Evolutionary conservation across 345 rosid genomes (phyloP), one percentile per base, ranked within the genome.

Genomic region (Corchorus capsularis): DNA sequence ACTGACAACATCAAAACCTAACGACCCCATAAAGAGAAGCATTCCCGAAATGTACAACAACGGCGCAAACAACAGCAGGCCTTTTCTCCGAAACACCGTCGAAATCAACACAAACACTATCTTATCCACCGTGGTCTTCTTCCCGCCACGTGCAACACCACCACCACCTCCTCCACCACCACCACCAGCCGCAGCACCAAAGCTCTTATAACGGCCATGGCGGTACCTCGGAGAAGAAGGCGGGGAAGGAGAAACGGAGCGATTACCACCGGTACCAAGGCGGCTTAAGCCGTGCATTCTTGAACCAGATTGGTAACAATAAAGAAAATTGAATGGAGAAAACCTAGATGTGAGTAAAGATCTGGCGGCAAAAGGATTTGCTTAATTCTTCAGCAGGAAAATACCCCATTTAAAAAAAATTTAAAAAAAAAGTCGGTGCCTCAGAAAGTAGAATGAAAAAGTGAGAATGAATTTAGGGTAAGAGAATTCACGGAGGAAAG

Each of bases 151-250:
- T 43, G 66, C 75, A 22, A 16, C 32, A n/a, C 56, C 27, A 27
- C 27, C 27, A 27, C 27, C 71, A 0, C 41, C 72, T 7, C 60
- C 8, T 0, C 47, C 47, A 1, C 47, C 46, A 2, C 74, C 81
- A 0, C 81, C 79, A 3, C 63, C 78, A 16, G 69, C 79, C 20
- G 69, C 63, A 39, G 53, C 80, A 34, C 49, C 74, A 22, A 50
- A 45, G 15, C 19, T 71, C 86, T 85, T 87, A 55, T 75, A 76
- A 35, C 94, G 88, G 78, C 74, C 79, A 78, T 82, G 91, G 47
- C 97, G 97, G n/a, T 85, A 71, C 41, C 96, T 89, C 20, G 98
- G 99, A 0, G 97, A 95, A 9, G 97, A 87, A 6, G 97, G 97
- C 43, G 98, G 99, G 13, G 98, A 93, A 1, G 85, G 81, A 16